A percentile compares a stretch with the other conserved stretches of the same genome.
phyloP scores from a whole-genome alignment of 2,329 filamentous ascomycete genomes.

The Coniochaeta pulveracea region DNA sequence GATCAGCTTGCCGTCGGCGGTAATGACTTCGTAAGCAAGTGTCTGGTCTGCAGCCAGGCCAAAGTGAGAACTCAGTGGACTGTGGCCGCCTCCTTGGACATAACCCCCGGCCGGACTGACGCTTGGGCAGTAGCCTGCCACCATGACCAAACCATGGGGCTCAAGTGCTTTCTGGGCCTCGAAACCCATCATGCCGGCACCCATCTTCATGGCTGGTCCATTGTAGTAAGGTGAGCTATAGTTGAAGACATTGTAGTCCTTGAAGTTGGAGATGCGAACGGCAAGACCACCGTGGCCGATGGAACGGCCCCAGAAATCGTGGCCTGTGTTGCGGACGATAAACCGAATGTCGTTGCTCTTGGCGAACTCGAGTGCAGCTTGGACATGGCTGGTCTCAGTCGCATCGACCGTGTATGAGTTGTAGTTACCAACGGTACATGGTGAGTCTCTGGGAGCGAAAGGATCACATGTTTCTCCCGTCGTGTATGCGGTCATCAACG shows the following conservation, averaged over 20 bases:
- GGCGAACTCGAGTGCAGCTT: slow-evolving; percentile 22
- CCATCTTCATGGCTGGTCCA: slow-evolving; percentile 15
- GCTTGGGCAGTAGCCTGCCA: slow-evolving; percentile 22
- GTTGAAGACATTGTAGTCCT: slow-evolving; percentile 12
- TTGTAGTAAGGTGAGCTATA: slow-evolving; percentile 12
- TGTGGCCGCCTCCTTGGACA: slow-evolving; percentile 34
- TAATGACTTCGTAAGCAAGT: slow-evolving; percentile 24
- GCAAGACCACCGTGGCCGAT: slow-evolving; percentile 17
- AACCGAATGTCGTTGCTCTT: slow-evolving; percentile 25
- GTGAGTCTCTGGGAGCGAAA: slow-evolving; percentile 20
- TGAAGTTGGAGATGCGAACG: slow-evolving; percentile 20
- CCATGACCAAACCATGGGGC: slow-evolving; percentile 18
- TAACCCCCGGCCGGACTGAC: slow-evolving; percentile 35
- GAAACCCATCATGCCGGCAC: slow-evolving; percentile 15
- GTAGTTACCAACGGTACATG: slow-evolving; percentile 23
- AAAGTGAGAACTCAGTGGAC: slow-evolving; percentile 15
- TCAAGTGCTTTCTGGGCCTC: slow-evolving; percentile 12
- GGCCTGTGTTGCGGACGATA: slow-evolving; percentile 30
- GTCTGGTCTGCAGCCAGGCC: slow-evolving; percentile 29
- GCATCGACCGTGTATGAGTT: slow-evolving; percentile 14
- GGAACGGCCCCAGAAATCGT: slow-evolving; percentile 24
- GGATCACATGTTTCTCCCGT: slow-evolving; percentile 18
- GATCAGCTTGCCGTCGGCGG: slow-evolving; percentile 22
- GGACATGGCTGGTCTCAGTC: slow-evolving; percentile 3
- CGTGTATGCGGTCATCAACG: slow-evolving; percentile 19